A percentile compares a stretch with the other conserved stretches of the same genome.
Evolutionary conservation across 2,329 filamentous ascomycete genomes (phyloP).

Genomic region (Pseudogymnoascus sp.): DNA sequence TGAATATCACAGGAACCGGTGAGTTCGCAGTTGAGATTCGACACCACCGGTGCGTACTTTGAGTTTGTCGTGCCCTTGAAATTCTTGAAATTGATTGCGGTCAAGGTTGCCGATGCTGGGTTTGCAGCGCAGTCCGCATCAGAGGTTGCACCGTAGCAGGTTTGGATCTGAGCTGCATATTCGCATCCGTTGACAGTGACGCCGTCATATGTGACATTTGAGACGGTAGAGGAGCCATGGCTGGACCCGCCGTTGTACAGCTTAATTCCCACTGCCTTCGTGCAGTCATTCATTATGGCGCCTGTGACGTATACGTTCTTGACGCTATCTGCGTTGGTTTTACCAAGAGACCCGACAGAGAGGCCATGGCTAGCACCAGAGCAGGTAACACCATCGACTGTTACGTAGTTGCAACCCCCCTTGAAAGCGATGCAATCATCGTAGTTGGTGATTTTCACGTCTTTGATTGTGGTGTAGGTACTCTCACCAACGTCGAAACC

Average conservation of each 20-base stretch:
- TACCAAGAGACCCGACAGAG: conserved; percentile 41
- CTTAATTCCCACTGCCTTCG: conserved; percentile 42
- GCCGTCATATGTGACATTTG: conserved; percentile 36
- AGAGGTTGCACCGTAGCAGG: conserved; percentile 34
- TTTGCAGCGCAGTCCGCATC: conserved; percentile 30
- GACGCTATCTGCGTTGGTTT: conserved; percentile 34
- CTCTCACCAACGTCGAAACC: conserved; percentile 37
- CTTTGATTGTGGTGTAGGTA: conserved; percentile 32
- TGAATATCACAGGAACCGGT: conserved; percentile 33
- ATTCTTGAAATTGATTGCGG: conserved; percentile 31
- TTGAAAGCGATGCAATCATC: conserved; percentile 38
- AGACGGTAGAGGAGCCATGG: conserved; percentile 33
- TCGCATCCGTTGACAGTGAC: conserved; percentile 34
- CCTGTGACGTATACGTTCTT: conserved; percentile 36
- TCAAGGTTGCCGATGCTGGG: conserved; percentile 31
- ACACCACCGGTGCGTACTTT: conserved; percentile 31
- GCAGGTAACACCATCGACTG: conserved; percentile 37
- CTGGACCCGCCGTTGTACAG: conserved; percentile 34
- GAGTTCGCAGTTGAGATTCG: conserved; percentile 34
- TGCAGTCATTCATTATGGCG: conserved; percentile 35
- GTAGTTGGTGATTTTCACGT: conserved; percentile 34
- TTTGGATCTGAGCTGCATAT: conserved; percentile 41
- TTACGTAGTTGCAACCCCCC: conserved; percentile 32
- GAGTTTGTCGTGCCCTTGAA: conserved; percentile 34
- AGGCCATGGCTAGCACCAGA: conserved; percentile 39